A percentile compares a stretch with the other conserved stretches of the same genome.
These are phyloP conservation scores for Phialophora macrospora DNA, from an alignment of 2,329 filamentous ascomycete genomes.

Conservation along the genomic window DNA sequence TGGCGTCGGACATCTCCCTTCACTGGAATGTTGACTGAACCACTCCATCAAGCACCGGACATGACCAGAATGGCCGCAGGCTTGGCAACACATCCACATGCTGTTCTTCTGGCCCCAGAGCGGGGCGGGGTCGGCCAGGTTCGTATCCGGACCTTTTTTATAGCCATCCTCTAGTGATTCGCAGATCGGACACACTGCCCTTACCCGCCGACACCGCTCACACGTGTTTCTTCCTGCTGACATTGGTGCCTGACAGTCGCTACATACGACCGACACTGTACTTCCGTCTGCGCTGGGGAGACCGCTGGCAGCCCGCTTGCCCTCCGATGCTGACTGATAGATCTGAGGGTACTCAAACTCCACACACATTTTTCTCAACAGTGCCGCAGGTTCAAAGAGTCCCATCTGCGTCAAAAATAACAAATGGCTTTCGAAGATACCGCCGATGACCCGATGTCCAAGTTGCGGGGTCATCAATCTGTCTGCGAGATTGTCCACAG, in stretches of 20 bases:
- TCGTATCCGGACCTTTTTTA: background rate
- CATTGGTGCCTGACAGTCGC: conserved; percentile 32
- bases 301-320: conserved; percentile 23
- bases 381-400: conserved; percentile 50
- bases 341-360: conserved; percentile 34
- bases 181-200: conserved; percentile 57
- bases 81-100: conserved; percentile 63
- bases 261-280: conserved; percentile 31
- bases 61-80: conserved; percentile 66
- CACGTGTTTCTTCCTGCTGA: conserved; percentile 28
- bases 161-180: conserved; percentile 41
- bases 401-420: conserved; percentile 55
- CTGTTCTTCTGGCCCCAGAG: conserved; percentile 20
- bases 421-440: conserved; percentile 63
- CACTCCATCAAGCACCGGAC: conserved; percentile 62
- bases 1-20: conserved; percentile 62
- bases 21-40: conserved; percentile 56
- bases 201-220: conserved; percentile 29
- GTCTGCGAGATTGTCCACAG: conserved; percentile 31
- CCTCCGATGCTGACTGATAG: conserved; percentile 8
- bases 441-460: conserved; percentile 50
- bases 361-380: conserved; percentile 59
- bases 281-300: conserved; percentile 24
- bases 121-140: background rate
- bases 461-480: conserved; percentile 49